phyloP scores from a whole-genome alignment of 2,329 filamentous ascomycete genomes.

The Aspergillus oerlinghausenensis region DNA sequence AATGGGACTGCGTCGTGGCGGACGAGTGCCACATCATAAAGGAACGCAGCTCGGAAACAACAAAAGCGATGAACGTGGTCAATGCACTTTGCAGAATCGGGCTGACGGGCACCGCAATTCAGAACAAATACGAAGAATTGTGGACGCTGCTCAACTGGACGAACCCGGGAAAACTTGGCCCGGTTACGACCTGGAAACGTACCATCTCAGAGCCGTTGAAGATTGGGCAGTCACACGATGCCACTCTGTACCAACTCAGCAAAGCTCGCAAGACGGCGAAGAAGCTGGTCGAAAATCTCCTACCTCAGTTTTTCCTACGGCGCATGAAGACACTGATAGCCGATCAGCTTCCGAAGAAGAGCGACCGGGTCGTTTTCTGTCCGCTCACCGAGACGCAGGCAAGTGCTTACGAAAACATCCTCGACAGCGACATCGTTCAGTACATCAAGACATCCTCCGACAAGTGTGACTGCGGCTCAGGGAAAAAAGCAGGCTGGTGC shows the following conservation, averaged over 20 bases:
- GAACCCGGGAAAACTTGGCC: conserved; percentile 70
- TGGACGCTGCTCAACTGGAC: conserved; percentile 98
- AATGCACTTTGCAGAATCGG: conserved; percentile 92
- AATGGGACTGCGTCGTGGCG: conserved; percentile 91
- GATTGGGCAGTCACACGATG: conserved; percentile 87
- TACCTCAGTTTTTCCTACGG: conserved; percentile 85
- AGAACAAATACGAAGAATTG: conserved; percentile 95
- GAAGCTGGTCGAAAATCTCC: conserved; percentile 77
- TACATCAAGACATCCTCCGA: conserved; percentile 65
- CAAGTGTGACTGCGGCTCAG: conserved; percentile 64
- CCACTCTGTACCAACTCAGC: conserved; percentile 76
- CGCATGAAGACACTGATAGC: conserved; percentile 92
- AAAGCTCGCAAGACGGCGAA: conserved; percentile 75
- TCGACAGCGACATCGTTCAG: conserved; percentile 67
- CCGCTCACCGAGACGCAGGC: conserved; percentile 77
- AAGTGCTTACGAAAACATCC: conserved; percentile 75
- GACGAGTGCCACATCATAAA: conserved; percentile 94
- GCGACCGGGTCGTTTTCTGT: conserved; percentile 90
- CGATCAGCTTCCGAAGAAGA: conserved; percentile 90
- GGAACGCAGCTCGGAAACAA: conserved; percentile 69
- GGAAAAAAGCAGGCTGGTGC: conserved; percentile 75
- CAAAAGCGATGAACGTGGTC: conserved; percentile 80
- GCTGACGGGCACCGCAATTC: conserved; percentile 90
- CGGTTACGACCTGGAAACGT: conserved; percentile 69
- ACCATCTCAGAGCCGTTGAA: conserved; percentile 76